Base-by-base conservation (phyloP, 805 yeast genomes). In the Candida incommunis region DNA sequence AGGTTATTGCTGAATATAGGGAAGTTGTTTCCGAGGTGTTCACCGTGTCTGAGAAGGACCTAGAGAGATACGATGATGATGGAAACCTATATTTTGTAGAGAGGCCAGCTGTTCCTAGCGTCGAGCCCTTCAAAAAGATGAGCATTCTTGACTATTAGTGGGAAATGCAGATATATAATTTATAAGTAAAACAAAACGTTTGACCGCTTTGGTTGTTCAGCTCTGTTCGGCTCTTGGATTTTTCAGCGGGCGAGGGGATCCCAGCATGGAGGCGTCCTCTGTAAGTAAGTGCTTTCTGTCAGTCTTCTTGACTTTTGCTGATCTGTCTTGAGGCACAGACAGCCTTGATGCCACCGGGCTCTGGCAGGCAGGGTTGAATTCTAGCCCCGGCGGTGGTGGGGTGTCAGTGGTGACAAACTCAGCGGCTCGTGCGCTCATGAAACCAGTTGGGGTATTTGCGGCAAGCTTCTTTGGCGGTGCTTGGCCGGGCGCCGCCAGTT, bases 41-140 rank as follows among this genome's bases (percentile, higher is more conserved):
- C 65, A 67, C 72, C 41, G 77, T 87, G 61, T 80, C 83, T 51
- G 95, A 86, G 54, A 75, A 75, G 52, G 96, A 88, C 55, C 72
- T 96, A 53, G 94, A 86, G 63, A 76, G 97, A 62, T 65, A 82
- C 46, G 90, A 88, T 59, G 96, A 88, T 34, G 76, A 84, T 49
- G 97, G 97, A 1, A 79, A 82, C 50, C 74, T 84, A 9, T 90
- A 85, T 54, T 69, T 75, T 49, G 71, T 84, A 26, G 84, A 42
- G 2, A 43, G 44, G 22, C 59, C 59, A 1, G 43, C 27, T 2
- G 41, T 48, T 21, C 59, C 59, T 3, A 9, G n/a, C 7, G 37
- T 31, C 4, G 37, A 31, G n/a, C 37, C 37, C 18, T 31, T 31
- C 37, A 31, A 31, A 16, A n/a, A n/a, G 37, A 11, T 31, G 11